Evolutionary conservation across 2,329 filamentous ascomycete species (phyloP), one percentile per base, ranked within the genome.

Genomic region (Fragosphaeria purpurea): DNA sequence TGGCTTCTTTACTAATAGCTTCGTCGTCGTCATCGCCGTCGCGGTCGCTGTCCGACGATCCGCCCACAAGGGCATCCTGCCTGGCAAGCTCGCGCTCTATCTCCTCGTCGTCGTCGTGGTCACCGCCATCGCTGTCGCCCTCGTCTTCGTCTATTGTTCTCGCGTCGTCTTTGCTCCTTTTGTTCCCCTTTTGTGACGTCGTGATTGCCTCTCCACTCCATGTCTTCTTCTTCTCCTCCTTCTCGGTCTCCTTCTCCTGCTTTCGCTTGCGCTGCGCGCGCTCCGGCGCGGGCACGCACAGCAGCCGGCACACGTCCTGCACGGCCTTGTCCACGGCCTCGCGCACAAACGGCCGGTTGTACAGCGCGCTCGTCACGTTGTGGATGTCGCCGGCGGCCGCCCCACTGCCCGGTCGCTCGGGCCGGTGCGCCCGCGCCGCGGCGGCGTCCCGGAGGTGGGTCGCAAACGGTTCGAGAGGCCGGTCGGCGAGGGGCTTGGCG

Each of bases 321-420:
- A 79, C 56, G 1, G 75, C 76, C 58, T 70, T 68, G 32, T 73
- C 69, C 8, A 77, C 63, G 3, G 70, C 69, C 46, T 72, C 67
- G 55, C 71, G 73, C 48, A 80, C 76, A 34, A 72, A 67, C 6
- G 69, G 69, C 48, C 70, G 67, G 52, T 76, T 79, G 60, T 73
- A 80, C 3, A 82, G 64, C 7, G 70, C 71, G 53, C 77, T 81
- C 32, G 78, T 80, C 47, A 82, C 77, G 59, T 80, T 80, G 58
- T 81, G 77, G 32, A 80, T 74, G 47, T 79, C 76, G 22, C 22
- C 22, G 3, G 22, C 22, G 22, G 22, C 22, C 22, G 22, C 22
- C 22, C 22, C 22, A 3, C 3, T 22, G 22, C 22, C 22, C 22
- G 22, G 22, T 22, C 22, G 22, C 42, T 75, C 73, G 2, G 72